Evolutionary conservation across 2,329 filamentous ascomycete species (phyloP), one percentile per base, ranked within the genome.

Genomic region (Nannizzia gypsea): DNA sequence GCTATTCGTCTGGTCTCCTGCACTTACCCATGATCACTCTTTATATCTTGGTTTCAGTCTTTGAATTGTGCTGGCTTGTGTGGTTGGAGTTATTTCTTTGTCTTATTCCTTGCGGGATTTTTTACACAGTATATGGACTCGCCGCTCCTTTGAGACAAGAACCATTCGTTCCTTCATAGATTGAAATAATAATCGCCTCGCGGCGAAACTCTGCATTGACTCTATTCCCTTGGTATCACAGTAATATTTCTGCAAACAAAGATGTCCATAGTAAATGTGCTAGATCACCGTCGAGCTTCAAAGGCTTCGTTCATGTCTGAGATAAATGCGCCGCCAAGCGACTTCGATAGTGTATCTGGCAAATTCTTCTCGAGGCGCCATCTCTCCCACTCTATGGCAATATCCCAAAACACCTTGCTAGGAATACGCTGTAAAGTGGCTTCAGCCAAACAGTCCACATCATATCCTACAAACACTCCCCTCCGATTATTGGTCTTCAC

Each of bases 381-480:
- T 6, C 67, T 64, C 24, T 73, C 65, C 60, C 74, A 77, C 58
- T 73, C 71, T 11, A 72, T 17, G 5, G 68, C 64, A 26, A 76
- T 64, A 36, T 73, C 72, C 68, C 72, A 69, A 15, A 75, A 31
- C 2, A 70, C 68, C 1, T 62, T 59, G 2, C 64, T 48, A 0
- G 72, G 68, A 1, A 77, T 59, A 8, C 59, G 59, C 1, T 72
- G 70, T 0, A 71, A 4, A 63, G 66, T 8, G 64, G 64, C 60
- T 66, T 70, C 36, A 66, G 66, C 38, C 15, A 66, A 59, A 54
- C 63, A 64, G 24, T 63, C 60, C 6, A 63, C 60, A n/a, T 58
- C 60, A 52, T 59, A 64, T 34, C 58, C 55, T 2, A 62, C 52
- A 34, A 58, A 57, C 28, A 62, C 60, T 3, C 56, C 61, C 26